Evolutionary conservation across 371 early-diverging fungal genomes (phyloP), one percentile per base, ranked within the genome.

Genomic region (Mortierella sp.): DNA sequence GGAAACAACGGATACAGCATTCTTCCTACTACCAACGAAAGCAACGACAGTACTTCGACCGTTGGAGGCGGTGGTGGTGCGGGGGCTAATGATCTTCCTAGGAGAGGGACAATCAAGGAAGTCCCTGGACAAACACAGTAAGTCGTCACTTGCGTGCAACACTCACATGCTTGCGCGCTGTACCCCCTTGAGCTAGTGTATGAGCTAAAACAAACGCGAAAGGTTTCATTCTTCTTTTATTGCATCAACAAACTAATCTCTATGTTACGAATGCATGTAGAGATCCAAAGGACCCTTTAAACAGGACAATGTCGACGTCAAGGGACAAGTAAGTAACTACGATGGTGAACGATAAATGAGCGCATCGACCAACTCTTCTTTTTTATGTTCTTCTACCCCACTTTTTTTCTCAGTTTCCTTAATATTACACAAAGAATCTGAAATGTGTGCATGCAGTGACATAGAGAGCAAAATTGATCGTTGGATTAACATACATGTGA

Each of bases 111-210:
- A 11, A 42, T 68, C 44, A 68, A 68, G 44, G 68, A 68, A 42
- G 68, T 68, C 10, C 68, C 68, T 68, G 68, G 68, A 21, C 68
- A 68, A 42, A 68, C 68, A 68, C 68, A 68, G 68, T 68, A 68
- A 68, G 68, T 19, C 50, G 14, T 14, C 16, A 14, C 5, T 55
- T 16, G 14, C 7, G 19, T 38, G 42, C 10, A 34, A 38, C 13
- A 19, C 42, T 21, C 11, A 1, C 38, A 68, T 68, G 24, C 21
- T 21, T 34, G 19, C 65, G 14, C 65, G 14, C 19, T 34, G 14
- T 31, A 0, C 1, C 31, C 38, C 65, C 42, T 38, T 68, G 31
- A 63, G 19, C 63, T 63, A 63, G 38, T 19, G 19, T 34, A 19
- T 6, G 63, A 31, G 34, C 38, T 63, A 34, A 63, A 31, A 19